Base-by-base conservation (phyloP, 306 rosid genomes). In the Prunus dulcis region DNA sequence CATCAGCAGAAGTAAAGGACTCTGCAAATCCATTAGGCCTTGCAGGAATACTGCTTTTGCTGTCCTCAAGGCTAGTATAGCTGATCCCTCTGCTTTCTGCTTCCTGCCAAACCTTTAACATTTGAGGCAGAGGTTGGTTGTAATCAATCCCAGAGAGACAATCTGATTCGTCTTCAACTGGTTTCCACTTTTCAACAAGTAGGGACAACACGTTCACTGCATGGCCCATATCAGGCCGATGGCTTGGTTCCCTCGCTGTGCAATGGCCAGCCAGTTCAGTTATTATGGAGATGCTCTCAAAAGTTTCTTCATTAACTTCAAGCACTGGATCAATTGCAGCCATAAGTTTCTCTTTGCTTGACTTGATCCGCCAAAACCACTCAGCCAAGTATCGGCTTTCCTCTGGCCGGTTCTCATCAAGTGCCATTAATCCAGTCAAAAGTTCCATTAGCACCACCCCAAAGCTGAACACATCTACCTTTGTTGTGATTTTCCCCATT, bases 401-500 rank as follows among this genome's bases (percentile, higher is more conserved):
- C 86, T 93, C 98, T 1, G 94, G 70, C 32, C 94, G 84, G 46
- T 84, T 82, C 84, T 93, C 94, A 17, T 93, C 98, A 23, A 93
- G 89, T 1, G 98, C 96, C 73, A 47, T 84, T 56, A 87, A 81
- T 53, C 98, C 98, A 2, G 94, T 93, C 50, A 93, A 45, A 67
- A 93, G 88, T 63, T 93, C 98, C 90, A 93, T 90, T 63, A 93
- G 38, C 47, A 93, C 94, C 38, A 93, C 93, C 3, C 98, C 98
- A 0, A 76, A 90, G 85, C 96, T 93, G 86, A 90, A 93, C 55
- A 90, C 94, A 79, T 93, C 93, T 41, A 32, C 93, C 80, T 93
- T 93, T 18, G 96, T 93, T 56, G 96, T 93, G 86, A 93, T 89
- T 80, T 89, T 90, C 75, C 98, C 98, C 93, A 87, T 89, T 80